Evolutionary conservation across 2,329 filamentous ascomycete species (phyloP).

Genomic region (Colletotrichum viniferum): DNA sequence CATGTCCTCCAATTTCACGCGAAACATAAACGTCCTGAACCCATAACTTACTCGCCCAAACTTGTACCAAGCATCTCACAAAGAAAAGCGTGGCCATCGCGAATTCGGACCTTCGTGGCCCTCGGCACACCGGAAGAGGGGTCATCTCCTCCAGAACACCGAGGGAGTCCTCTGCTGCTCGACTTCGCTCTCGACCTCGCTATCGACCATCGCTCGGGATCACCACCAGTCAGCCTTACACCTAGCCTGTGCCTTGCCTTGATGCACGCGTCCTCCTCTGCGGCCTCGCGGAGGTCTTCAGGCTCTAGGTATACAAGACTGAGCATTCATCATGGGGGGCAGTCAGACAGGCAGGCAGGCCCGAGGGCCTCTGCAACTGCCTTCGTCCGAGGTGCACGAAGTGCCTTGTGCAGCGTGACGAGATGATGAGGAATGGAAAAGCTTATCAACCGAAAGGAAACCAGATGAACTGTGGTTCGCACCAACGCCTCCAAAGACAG

Average conservation of each 20-base stretch:
- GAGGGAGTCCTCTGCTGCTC: neutral
- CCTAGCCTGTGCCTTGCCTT: neutral
- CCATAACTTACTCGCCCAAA: neutral
- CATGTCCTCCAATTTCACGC: neutral
- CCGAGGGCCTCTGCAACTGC: neutral
- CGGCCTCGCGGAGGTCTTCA: neutral
- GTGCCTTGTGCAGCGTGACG: neutral
- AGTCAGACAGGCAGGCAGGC: neutral
- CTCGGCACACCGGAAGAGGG: neutral
- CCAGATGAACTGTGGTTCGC: conserved; percentile 2
- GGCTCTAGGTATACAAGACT: neutral
- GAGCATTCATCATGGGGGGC: neutral
- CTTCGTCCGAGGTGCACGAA: neutral
- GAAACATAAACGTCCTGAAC: neutral
- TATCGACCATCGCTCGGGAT: neutral
- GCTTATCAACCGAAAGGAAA: neutral
- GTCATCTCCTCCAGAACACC: neutral
- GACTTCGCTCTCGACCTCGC: neutral
- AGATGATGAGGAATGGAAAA: neutral
- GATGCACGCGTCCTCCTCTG: neutral
- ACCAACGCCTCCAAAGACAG: neutral
- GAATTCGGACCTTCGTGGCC: neutral
- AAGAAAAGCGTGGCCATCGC: neutral
- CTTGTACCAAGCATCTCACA: neutral
- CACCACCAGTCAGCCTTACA: neutral